A percentile compares a stretch with the other conserved stretches of the same genome.
phyloP scores from a whole-genome alignment of 768 basidiomycete species.

The Phaeotremella skinneri region DNA sequence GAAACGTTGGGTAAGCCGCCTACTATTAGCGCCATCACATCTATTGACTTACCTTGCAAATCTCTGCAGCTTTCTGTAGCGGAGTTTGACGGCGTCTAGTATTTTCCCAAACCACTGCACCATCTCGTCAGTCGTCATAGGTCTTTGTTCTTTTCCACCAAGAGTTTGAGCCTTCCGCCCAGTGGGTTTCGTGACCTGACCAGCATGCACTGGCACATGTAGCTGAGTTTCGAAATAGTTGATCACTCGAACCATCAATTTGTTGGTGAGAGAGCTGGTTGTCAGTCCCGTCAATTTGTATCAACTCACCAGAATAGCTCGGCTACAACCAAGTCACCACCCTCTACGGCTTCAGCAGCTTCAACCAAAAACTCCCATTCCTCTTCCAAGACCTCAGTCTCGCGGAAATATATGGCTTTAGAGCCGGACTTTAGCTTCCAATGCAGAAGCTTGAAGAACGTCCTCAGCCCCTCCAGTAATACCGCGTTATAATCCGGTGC shows the following conservation, averaged over 20 bases:
- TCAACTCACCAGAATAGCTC: constrained; percentile 86
- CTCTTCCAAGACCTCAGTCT: constrained; percentile 94
- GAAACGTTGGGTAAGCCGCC: constrained; percentile 69
- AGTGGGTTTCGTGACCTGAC: constrained; percentile 7
- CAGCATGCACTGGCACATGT: constrained; percentile 53
- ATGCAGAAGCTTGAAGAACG: constrained; percentile 90
- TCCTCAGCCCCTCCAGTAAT: constrained; percentile 77
- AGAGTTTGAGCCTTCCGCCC: background rate
- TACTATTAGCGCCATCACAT: constrained; percentile 16
- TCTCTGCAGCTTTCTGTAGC: constrained; percentile 90
- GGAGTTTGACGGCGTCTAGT: constrained; percentile 81
- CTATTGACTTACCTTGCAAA: constrained; percentile 68
- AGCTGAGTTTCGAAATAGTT: constrained; percentile 95
- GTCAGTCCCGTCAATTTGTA: background rate
- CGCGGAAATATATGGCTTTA: constrained; percentile 92
- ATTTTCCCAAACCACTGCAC: constrained; percentile 89
- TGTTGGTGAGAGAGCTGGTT: constrained; percentile 80
- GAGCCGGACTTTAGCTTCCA: constrained; percentile 92
- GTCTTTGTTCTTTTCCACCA: constrained; percentile 33
- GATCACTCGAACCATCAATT: constrained; percentile 84
- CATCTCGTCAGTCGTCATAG: constrained; percentile 77
- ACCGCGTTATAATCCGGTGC: constrained; percentile 85
- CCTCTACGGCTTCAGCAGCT: constrained; percentile 79
- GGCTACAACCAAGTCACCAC: constrained; percentile 85
- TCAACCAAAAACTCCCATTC: constrained; percentile 95